A percentile compares a stretch with the other conserved stretches of the same genome.
phyloP scores from a whole-genome alignment of 805 yeast species.

The Candida rishiriensis region DNA sequence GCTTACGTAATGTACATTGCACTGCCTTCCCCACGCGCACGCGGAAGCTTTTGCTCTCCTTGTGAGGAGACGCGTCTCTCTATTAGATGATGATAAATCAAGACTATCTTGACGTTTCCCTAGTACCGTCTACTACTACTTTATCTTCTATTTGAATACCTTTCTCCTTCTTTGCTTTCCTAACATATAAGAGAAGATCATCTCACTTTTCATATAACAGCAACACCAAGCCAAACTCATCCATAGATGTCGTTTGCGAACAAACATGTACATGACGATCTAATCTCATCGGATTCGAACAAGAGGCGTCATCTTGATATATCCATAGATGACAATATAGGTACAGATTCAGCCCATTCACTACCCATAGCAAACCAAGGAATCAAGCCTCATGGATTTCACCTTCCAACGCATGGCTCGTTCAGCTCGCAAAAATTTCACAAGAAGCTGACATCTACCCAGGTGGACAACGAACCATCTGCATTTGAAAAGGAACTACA shows the following conservation, averaged over 20 bases:
- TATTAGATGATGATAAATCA: too few species aligned
- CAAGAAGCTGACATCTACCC: constrained; percentile 23
- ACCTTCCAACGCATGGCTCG: constrained; percentile 25
- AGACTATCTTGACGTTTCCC: too few species aligned
- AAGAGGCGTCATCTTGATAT: constrained; percentile 22
- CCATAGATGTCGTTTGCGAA: constrained; percentile 2
- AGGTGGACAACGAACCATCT: constrained; percentile 36
- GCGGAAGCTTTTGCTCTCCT: too few species aligned
- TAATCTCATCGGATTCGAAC: constrained; percentile 6
- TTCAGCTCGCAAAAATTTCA: constrained; percentile 24
- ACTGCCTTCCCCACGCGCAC: too few species aligned
- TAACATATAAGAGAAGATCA: too few species aligned
- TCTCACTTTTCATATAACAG: neutral
- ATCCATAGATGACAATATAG: constrained; percentile 18
- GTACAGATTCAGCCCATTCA: constrained; percentile 26
- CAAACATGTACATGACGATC: constrained; percentile 7
- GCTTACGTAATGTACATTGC: too few species aligned
- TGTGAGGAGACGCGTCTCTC: too few species aligned
- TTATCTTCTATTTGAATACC: too few species aligned
- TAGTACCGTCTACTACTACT: too few species aligned
- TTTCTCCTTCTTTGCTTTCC: neutral
- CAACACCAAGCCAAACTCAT: neutral
- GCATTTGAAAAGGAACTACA: constrained; percentile 50
- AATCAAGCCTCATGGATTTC: constrained; percentile 25
- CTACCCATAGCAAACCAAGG: constrained; percentile 29